Base-by-base conservation (phyloP, 495 filamentous ascomycete genomes). In the Podospora sp. region DNA sequence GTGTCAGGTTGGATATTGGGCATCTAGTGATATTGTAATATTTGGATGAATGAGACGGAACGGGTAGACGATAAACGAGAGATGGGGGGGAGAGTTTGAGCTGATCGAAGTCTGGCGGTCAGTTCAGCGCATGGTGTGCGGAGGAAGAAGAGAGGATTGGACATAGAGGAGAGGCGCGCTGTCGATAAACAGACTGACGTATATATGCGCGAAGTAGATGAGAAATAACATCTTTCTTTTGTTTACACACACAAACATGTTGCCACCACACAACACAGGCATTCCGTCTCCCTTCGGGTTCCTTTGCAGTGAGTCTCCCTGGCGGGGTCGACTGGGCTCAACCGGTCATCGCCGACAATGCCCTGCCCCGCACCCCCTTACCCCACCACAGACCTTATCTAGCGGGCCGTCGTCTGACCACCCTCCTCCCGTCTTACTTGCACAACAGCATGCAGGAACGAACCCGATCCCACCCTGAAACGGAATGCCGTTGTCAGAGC, bases 181-280 rank as follows among this genome's bases (percentile, higher is more conserved):
- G 36, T 49, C 7, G 60, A 60, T 60, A 60, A 21, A 36, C 57
- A 60, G 18, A 60, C 26, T 60, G 29, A 21, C 25, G 27, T 27
- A 29, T 21, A 49, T 62, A 62, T 46, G 26, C 26, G 35, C n/a
- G 33, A 36, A 49, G 60, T 62, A 62, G 60, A 62, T 62, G 24
- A 62, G 36, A 62, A 61, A 33, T 49, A 62, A 11, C 35, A 46
- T 50, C 4, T 60, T 62, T 35, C 35, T 21, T 62, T 62, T 61
- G 59, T 61, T 61, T 40, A 21, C 25, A 22, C 14, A 22, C 20
- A 55, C 52, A 6, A 2, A 55, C 20, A 12, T 22, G 20, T 22
- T 12, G n/a, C 14, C 52, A 55, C 6, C 9, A 26, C 52, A 24
- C 21, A 46, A 2, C 40, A 46, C 16, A 12, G 40, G 2, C 11